Percentiles rank a stretch among this genome's conserved stretches.
phyloP scores from a whole-genome alignment of 495 filamentous ascomycete species.

The Rostrohypoxylon terebratum region DNA sequence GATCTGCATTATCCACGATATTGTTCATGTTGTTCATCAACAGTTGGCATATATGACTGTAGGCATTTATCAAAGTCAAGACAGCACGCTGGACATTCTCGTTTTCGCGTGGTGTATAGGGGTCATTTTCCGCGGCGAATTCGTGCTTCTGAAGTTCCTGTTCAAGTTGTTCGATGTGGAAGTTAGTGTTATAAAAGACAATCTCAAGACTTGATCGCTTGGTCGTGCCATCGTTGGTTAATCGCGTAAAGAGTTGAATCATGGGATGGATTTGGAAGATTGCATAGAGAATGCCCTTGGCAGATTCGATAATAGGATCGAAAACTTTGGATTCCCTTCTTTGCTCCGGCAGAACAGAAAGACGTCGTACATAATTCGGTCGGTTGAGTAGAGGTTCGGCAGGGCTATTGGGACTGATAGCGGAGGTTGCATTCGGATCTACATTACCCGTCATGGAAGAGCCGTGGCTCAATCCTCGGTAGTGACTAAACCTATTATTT shows the following conservation, averaged over 20 bases:
- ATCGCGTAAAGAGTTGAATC: conserved; percentile 76
- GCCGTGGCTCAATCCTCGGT: conserved; percentile 83
- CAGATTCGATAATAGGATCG: conserved; percentile 78
- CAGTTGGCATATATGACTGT: conserved; percentile 77
- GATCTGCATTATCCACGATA: conserved; percentile 78
- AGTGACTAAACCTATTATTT: conserved; percentile 79
- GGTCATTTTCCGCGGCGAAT: conserved; percentile 62
- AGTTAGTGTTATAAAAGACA: conserved; percentile 80
- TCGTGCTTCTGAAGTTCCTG: conserved; percentile 76
- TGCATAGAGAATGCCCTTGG: conserved; percentile 88
- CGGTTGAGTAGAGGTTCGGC: conserved; percentile 65
- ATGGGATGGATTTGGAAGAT: conserved; percentile 83
- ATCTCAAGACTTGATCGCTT: conserved; percentile 80
- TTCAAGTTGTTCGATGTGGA: conserved; percentile 79
- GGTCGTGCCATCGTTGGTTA: conserved; percentile 74
- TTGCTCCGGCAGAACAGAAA: conserved; percentile 87
- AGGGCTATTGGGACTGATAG: conserved; percentile 66
- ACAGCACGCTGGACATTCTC: conserved; percentile 74
- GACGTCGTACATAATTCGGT: conserved; percentile 73
- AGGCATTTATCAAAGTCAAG: conserved; percentile 78
- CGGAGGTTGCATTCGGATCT: conserved; percentile 49
- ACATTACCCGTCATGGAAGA: conserved; percentile 73
- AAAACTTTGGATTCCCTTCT: conserved; percentile 69
- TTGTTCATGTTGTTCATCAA: conserved; percentile 75
- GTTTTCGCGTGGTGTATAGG: conserved; percentile 66